Conservation (phyloP, 2,329 filamentous ascomycete species). For the Fusarium sambucinum region DNA sequence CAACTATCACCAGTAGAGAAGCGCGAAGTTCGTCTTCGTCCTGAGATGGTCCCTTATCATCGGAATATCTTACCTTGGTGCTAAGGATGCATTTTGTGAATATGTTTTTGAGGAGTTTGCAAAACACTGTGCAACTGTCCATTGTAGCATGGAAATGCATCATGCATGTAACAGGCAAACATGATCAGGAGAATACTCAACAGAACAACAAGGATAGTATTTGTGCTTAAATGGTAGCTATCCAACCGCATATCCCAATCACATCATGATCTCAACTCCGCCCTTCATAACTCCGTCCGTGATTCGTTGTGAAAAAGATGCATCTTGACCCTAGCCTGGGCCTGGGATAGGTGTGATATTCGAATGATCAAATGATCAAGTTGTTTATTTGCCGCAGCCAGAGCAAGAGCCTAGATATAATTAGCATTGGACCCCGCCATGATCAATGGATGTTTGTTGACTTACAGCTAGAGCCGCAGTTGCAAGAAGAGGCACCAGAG, state of each 20-base stretch:
- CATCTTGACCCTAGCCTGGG: slow-evolving; percentile 12
- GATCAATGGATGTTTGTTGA: neutral
- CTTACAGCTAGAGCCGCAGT: slow-evolving; percentile 55
- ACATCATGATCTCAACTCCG: slow-evolving; percentile 30
- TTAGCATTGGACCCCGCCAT: slow-evolving; percentile 33
- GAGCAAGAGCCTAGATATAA: slow-evolving; percentile 49
- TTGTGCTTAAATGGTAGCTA: slow-evolving; percentile 36
- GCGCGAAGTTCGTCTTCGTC: too few species aligned
- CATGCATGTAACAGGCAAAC: neutral
- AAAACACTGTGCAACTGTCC: too few species aligned
- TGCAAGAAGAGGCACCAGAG: slow-evolving; percentile 53
- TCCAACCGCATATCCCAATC: slow-evolving; percentile 26
- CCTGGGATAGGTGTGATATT: slow-evolving; percentile 18
- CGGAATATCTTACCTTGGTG: too few species aligned
- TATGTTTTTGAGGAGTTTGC: too few species aligned
- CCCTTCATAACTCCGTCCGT: slow-evolving; percentile 22
- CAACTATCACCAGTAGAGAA: too few species aligned
- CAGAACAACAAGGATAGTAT: neutral
- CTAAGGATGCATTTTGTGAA: too few species aligned
- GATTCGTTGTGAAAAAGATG: slow-evolving; percentile 9
- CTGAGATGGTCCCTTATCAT: too few species aligned
- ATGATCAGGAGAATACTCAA: neutral
- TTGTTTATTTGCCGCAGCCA: slow-evolving; percentile 48
- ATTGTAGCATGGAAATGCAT: neutral
- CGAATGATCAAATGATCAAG: slow-evolving; percentile 25